Conservation (phyloP, 140 eudicot genomes). For the Anethum foeniculum region DNA sequence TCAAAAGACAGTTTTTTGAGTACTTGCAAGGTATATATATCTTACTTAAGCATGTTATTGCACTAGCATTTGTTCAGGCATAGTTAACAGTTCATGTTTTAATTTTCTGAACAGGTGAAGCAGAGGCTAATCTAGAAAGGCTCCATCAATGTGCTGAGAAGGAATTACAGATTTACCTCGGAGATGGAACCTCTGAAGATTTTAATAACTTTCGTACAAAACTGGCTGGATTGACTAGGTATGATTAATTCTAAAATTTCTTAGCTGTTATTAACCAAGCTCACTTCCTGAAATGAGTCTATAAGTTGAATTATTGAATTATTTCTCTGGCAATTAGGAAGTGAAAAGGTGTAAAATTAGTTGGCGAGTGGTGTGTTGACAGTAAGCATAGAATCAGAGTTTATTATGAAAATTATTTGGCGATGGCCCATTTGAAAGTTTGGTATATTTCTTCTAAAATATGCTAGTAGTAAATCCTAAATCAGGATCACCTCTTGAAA, state of each 20-base stretch:
- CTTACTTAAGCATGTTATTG: not conserved
- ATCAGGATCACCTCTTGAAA: not conserved
- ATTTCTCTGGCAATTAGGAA: not conserved
- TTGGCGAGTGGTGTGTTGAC: not conserved
- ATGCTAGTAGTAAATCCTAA: not conserved
- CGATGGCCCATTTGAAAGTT: not conserved
- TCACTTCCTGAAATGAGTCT: not conserved
- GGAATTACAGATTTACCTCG: conserved; percentile 22
- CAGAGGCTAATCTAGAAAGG: conserved; percentile 30
- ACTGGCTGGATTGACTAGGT: conserved; percentile 76
- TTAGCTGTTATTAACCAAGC: not conserved
- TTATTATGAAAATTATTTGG: not conserved
- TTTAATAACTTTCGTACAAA: conserved; percentile 61
- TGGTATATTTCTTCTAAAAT: not conserved
- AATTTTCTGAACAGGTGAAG: conserved; percentile 18
- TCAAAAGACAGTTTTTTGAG: conserved; percentile 31
- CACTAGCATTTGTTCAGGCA: not conserved
- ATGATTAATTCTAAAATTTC: not conserved
- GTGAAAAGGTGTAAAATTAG: not conserved
- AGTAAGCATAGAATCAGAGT: not conserved
- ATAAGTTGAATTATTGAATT: not conserved
- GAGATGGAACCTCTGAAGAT: conserved; percentile 18
- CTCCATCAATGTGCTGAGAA: conserved; percentile 33
- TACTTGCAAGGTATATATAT: conserved; percentile 23
- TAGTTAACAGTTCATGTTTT: not conserved